Evolutionary conservation across 306 rosid genomes (phyloP).

Genomic region (Corylus avellana): DNA sequence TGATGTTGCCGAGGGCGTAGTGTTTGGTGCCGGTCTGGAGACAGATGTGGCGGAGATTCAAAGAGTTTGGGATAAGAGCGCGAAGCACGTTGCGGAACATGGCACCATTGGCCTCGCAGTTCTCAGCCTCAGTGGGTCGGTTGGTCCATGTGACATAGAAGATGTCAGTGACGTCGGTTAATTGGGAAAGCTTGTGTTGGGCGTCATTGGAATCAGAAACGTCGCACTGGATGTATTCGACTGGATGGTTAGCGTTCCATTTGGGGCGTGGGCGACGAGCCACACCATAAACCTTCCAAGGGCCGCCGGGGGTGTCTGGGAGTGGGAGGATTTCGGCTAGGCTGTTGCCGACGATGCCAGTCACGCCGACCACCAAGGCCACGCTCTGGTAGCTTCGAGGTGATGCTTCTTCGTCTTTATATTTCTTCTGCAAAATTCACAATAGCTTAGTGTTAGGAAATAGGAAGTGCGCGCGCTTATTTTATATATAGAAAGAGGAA

Average conservation of each 20-base stretch:
- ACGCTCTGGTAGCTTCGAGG: slow-evolving; percentile 50
- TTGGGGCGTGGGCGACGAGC: slow-evolving; percentile 64
- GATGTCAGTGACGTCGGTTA: slow-evolving; percentile 66
- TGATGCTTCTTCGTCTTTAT: slow-evolving; percentile 41
- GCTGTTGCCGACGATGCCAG: slow-evolving; percentile 74
- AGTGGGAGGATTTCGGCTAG: slow-evolving; percentile 78
- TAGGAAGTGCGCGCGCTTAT: not conserved
- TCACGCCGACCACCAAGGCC: slow-evolving; percentile 58
- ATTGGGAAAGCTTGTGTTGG: slow-evolving; percentile 49
- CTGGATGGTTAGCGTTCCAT: slow-evolving; percentile 63
- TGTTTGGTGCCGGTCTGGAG: slow-evolving; percentile 67
- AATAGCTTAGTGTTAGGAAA: not conserved
- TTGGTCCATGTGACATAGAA: slow-evolving; percentile 61
- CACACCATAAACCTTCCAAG: slow-evolving; percentile 78
- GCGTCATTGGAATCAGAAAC: slow-evolving; percentile 52
- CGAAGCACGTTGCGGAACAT: slow-evolving; percentile 57
- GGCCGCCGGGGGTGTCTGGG: slow-evolving; percentile 76
- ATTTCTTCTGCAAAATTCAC: slow-evolving; percentile 37
- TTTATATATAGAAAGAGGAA: no score
- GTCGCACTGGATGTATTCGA: slow-evolving; percentile 70
- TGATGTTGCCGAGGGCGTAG: slow-evolving; percentile 46
- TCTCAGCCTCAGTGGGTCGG: slow-evolving; percentile 51
- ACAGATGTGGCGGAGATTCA: slow-evolving; percentile 60
- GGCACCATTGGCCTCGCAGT: slow-evolving; percentile 49
- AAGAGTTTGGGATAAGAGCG: slow-evolving; percentile 51